Conservation (phyloP, 768 basidiomycete genomes). For the Strobilomyces echinocephalus region DNA sequence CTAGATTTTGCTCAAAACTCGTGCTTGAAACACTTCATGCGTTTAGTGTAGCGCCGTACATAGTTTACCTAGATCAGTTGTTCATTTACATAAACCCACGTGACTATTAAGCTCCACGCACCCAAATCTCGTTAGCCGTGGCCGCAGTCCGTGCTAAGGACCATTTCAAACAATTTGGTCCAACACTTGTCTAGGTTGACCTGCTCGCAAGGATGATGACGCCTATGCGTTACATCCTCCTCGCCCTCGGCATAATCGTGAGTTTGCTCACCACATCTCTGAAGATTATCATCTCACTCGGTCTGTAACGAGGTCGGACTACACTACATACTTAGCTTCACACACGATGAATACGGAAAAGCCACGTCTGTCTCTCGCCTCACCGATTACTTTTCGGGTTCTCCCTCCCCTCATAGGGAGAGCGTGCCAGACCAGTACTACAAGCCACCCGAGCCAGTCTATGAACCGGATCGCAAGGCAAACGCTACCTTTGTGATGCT, state of each 20-base stretch:
- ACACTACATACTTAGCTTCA: slow-evolving; percentile 40
- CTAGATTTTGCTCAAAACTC: slow-evolving; percentile 28
- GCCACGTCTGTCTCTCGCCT: slow-evolving; percentile 37
- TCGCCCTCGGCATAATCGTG: slow-evolving; percentile 46
- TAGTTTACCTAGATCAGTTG: too few species aligned
- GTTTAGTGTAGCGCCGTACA: slow-evolving; percentile 15
- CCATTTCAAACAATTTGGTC: too few species aligned
- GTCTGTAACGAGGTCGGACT: slow-evolving; percentile 30
- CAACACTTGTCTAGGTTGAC: not conserved
- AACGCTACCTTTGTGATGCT: slow-evolving; percentile 84
- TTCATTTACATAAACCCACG: not conserved
- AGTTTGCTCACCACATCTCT: slow-evolving; percentile 11
- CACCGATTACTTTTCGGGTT: slow-evolving; percentile 20
- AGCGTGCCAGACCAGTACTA: slow-evolving; percentile 60
- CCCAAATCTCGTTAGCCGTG: too few species aligned
- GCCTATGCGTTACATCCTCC: slow-evolving; percentile 52
- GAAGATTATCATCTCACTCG: slow-evolving; percentile 6
- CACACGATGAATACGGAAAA: slow-evolving; percentile 40
- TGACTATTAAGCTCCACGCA: not conserved
- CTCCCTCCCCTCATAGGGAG: slow-evolving; percentile 48
- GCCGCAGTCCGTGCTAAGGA: too few species aligned
- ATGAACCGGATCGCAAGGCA: slow-evolving; percentile 53
- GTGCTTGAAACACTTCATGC: slow-evolving; percentile 28
- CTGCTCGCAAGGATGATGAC: slow-evolving; percentile 45
- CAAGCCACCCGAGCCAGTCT: slow-evolving; percentile 32